Conservation (phyloP, 768 basidiomycete genomes). For the Termitomyces sp. region DNA sequence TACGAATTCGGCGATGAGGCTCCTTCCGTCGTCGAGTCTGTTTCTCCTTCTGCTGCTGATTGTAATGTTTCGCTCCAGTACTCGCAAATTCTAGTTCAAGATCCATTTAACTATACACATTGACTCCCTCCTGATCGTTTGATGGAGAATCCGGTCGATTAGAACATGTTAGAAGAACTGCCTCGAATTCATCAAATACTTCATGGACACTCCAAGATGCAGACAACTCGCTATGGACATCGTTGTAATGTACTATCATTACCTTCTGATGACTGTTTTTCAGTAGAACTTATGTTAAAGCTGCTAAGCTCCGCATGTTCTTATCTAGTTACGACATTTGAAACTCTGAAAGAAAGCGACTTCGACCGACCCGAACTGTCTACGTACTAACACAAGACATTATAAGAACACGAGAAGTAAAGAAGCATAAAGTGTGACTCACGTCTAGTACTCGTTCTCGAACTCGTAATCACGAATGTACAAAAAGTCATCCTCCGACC, state of each 20-base stretch:
- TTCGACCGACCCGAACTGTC: neutral
- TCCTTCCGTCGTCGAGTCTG: conserved; percentile 1
- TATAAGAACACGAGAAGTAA: neutral
- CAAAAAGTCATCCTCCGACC: neutral
- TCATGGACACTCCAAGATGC: neutral
- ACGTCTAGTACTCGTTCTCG: conserved; percentile 1
- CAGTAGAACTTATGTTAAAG: neutral
- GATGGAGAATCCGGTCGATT: no score
- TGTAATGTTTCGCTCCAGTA: neutral
- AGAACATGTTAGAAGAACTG: no score
- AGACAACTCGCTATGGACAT: neutral
- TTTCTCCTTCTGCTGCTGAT: conserved; percentile 5
- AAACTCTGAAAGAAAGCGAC: neutral
- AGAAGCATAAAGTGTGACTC: neutral
- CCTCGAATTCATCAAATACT: neutral
- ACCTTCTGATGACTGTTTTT: neutral
- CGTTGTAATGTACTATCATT: neutral
- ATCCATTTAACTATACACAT: neutral
- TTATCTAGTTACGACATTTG: neutral
- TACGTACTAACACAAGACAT: neutral
- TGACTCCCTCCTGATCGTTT: no score
- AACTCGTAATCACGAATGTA: conserved; percentile 1
- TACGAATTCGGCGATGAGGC: neutral
- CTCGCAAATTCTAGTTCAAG: neutral
- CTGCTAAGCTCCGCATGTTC: neutral